phyloP scores from a whole-genome alignment of 2,329 filamentous ascomycete species.

The Fusarium sp. region DNA sequence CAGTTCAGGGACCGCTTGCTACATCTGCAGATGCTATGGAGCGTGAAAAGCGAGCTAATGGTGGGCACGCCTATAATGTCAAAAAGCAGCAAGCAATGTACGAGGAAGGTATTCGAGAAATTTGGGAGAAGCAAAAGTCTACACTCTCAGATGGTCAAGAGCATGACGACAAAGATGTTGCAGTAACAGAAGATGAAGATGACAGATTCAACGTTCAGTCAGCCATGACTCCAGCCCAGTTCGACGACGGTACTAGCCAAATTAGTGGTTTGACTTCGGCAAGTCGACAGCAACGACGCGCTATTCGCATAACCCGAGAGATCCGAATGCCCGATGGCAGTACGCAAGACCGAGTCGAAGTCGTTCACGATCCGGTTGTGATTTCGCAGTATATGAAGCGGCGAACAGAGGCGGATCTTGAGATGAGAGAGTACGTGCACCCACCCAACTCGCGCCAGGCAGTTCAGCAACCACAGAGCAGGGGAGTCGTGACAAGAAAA shows the following conservation, averaged over 20 bases:
- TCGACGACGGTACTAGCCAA: constrained; percentile 83
- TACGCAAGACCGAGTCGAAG: constrained; percentile 70
- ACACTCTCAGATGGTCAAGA: constrained; percentile 79
- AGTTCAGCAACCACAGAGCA: constrained; percentile 1
- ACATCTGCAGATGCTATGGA: constrained; percentile 85
- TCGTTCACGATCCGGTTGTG: constrained; percentile 83
- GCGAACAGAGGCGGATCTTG: constrained; percentile 74
- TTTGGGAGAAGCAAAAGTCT: constrained; percentile 88
- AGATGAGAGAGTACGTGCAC: constrained; percentile 74
- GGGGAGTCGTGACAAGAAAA: constrained; percentile 6
- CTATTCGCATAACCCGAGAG: constrained; percentile 76
- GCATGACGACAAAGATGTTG: constrained; percentile 69
- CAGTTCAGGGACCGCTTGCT: constrained; percentile 72
- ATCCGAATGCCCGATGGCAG: constrained; percentile 56
- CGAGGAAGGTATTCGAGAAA: constrained; percentile 87
- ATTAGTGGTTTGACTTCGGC: constrained; percentile 74
- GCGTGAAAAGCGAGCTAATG: constrained; percentile 86
- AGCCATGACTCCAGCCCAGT: constrained; percentile 71
- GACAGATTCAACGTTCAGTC: constrained; percentile 77
- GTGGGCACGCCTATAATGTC: constrained; percentile 97
- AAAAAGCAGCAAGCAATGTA: constrained; percentile 93
- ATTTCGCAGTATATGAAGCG: constrained; percentile 89
- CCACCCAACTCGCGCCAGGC: constrained; percentile 17
- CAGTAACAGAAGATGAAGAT: constrained; percentile 67
- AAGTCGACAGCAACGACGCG: constrained; percentile 74